Evolutionary conservation across 78 protist species (phyloP), one percentile per base, ranked within the genome.

Genomic region (Mastigamoeba balamuthi): DNA sequence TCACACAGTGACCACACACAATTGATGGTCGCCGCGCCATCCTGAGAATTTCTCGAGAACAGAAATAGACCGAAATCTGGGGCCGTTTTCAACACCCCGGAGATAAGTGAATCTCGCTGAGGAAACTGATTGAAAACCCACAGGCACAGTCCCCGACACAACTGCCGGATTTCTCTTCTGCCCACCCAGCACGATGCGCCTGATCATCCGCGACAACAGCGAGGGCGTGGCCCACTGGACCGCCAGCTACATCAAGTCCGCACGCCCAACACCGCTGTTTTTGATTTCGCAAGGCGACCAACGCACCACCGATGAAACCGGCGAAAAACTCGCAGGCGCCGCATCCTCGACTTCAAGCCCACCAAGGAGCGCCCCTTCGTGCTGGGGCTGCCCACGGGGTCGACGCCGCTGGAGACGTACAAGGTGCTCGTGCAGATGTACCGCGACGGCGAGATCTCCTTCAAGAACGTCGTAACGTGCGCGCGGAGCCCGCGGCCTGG

Each of bases 381-480:
- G 9, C 63, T 90, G 9, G 94, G 94, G 9, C 75, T 90, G 40
- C 94, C 94, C 35, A 90, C 94, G 27, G 92, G 92, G 3, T 79
- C 88, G 43, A 75, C 88, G 28, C 85, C 92, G 30, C 58, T 87
- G 6, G 77, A 23, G 28, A 81, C 83, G 29, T 93, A 93, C 63
- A 58, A 65, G 38, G n/a, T 41, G 43, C 80, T 93, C 48, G 75
- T 93, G 9, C 75, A 84, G 67, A 5, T 64, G 28, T 67, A 83
- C 70, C 69, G 88, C 35, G 78, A 7, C 4, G 88, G 86, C 1
- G 48, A 78, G 52, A 38, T 91, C 25, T 80, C 87, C 27, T 93
- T 91, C 70, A 35, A 77, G 48, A n/a, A 86, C 0, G 90, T 92
- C 3, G 69, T 77, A 17, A 81, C 93, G n/a, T n/a, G n/a, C n/a